phyloP scores from a whole-genome alignment of 148 eudicot species.

The Diospyros kaki region DNA sequence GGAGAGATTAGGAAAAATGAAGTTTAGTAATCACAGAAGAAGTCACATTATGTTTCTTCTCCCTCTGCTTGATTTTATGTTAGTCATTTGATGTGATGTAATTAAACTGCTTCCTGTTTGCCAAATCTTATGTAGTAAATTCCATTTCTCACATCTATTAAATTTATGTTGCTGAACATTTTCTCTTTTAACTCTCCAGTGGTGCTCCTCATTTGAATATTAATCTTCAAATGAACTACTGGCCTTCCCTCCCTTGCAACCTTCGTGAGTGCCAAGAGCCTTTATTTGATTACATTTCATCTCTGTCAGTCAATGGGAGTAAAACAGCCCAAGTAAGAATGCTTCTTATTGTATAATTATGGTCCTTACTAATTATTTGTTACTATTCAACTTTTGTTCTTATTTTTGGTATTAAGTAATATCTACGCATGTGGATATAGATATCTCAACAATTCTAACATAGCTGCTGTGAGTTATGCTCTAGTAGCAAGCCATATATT shows the following conservation, averaged over 20 bases:
- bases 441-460: background rate
- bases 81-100: background rate
- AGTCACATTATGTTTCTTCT: background rate
- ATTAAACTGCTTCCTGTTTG: background rate
- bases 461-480: background rate
- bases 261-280: slow-evolving; percentile 81
- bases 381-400: background rate
- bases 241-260: slow-evolving; percentile 82
- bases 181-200: slow-evolving; percentile 19
- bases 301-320: slow-evolving; percentile 55
- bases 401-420: too few species aligned
- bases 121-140: background rate
- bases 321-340: slow-evolving; percentile 56
- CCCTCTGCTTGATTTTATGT: background rate
- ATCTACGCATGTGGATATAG: too few species aligned
- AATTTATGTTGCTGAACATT: background rate
- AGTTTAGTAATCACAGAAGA: background rate
- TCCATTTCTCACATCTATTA: background rate
- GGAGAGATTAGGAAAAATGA: background rate
- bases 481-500: background rate
- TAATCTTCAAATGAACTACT: slow-evolving; percentile 94
- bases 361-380: background rate
- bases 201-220: slow-evolving; percentile 79
- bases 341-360: background rate
- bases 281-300: slow-evolving; percentile 49